These are phyloP conservation scores for Veloboletus limbatus DNA, from an alignment of 1,284 basidiomycete species.

Conservation along the genomic window DNA sequence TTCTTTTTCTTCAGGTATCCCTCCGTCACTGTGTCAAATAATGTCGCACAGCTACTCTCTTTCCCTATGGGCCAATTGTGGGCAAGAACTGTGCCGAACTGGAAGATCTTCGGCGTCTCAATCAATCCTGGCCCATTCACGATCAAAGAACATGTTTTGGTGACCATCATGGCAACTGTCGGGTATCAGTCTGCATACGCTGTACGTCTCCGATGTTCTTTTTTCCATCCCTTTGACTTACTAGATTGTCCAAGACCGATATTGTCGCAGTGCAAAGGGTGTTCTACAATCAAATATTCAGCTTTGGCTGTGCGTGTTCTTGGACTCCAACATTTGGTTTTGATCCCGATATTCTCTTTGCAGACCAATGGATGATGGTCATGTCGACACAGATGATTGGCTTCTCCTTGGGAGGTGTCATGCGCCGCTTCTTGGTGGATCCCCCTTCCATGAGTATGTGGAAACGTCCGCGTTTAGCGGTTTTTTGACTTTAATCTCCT, in stretches of 20 bases:
- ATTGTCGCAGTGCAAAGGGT: conserved; percentile 74
- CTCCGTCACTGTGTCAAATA: conserved; percentile 49
- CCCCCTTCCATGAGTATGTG: conserved; percentile 81
- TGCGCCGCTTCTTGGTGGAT: conserved; percentile 74
- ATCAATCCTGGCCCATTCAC: conserved; percentile 73
- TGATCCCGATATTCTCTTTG: conserved; percentile 16
- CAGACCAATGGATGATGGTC: conserved; percentile 74
- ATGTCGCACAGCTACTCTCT: conserved; percentile 65
- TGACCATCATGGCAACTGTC: conserved; percentile 78
- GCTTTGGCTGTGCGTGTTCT: conserved; percentile 38
- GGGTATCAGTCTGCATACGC: conserved; percentile 44
- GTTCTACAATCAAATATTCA: conserved; percentile 64
- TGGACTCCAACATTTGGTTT: too few relatives aligned
- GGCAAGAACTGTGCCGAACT: conserved; percentile 52
- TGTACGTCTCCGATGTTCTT: conserved; percentile 11
- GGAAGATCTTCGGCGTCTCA: conserved; percentile 53
- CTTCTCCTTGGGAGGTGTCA: conserved; percentile 83
- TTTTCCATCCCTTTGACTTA: background rate
- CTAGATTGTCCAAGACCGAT: conserved; percentile 48
- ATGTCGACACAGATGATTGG: conserved; percentile 87
- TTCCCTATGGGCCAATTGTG: conserved; percentile 63
- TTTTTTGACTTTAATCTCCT: background rate
- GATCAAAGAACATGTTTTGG: conserved; percentile 67
- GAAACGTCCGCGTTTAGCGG: background rate
- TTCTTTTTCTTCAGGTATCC: conserved; percentile 70